Percentiles rank a stretch among this genome's conserved stretches.
phyloP scores from a whole-genome alignment of 2,329 filamentous ascomycete species.

The Diaporthe sp. region DNA sequence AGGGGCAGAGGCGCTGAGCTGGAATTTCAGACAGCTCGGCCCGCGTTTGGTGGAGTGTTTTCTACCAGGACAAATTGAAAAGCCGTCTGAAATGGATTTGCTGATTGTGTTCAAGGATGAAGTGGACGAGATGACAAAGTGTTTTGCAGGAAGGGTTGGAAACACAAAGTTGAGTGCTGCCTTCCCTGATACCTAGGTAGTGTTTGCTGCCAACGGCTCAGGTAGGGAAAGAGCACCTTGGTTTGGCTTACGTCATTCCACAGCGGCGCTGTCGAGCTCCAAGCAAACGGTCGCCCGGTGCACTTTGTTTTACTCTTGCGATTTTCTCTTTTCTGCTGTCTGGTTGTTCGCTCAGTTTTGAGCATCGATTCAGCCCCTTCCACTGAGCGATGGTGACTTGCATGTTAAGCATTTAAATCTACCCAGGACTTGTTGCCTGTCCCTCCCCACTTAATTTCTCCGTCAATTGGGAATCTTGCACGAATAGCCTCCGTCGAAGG shows the following conservation, averaged over 20 bases:
- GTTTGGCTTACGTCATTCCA: background rate
- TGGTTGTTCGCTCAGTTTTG: background rate
- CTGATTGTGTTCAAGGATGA: background rate
- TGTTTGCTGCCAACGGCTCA: too few species aligned
- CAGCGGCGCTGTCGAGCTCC: background rate
- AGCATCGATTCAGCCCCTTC: background rate
- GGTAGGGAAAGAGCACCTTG: background rate
- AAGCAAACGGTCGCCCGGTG: background rate
- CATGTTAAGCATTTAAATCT: background rate
- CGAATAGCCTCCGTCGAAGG: too few species aligned
- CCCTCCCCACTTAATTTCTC: too few species aligned
- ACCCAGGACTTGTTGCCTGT: too few species aligned
- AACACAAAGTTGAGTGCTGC: background rate
- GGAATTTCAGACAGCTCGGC: background rate
- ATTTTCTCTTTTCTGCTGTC: background rate
- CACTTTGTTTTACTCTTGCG: background rate
- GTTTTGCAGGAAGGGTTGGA: background rate
- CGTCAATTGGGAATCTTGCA: too few species aligned
- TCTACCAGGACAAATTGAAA: background rate
- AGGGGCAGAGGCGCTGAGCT: background rate
- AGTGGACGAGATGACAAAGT: background rate
- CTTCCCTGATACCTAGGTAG: too few species aligned
- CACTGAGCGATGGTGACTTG: background rate
- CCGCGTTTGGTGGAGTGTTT: too few species aligned
- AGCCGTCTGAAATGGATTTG: background rate